Base-by-base conservation (phyloP, 352 stramenopile genomes). In the Globisporangium paddicum region DNA sequence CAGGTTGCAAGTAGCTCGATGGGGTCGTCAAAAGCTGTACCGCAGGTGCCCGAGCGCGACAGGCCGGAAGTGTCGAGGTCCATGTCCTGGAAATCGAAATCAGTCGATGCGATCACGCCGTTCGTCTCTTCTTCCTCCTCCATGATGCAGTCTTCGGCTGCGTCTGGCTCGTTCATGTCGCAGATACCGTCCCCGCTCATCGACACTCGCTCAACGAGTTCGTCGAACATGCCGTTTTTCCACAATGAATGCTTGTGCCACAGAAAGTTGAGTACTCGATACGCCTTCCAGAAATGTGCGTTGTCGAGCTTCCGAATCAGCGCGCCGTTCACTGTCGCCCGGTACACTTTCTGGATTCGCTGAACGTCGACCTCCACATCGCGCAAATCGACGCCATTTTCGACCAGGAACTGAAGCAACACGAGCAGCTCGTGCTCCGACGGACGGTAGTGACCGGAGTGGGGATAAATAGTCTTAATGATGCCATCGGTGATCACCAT, bases 401-500 rank as follows among this genome's bases (percentile, higher is more conserved):
- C 75, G 44, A 98, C 77, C 38, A 98, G 73, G 56, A 98, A 98
- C 52, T 90, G 92, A 14, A 98, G 77, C 63, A 98, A 79, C 63
- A 96, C 82, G 45, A 98, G 82, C 58, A 98, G 79, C 67, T 99
- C 91, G 55, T 95, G 88, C 70, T 99, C 96, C 21, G 87, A 93
- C 35, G 96, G 96, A 37, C 96, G 86, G 65, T 99, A 99, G 69
- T 99, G 96, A 62, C 96, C 96, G 21, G 92, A 98, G 77, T 98
- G 96, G n/a, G 96, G 96, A 81, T 98, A 98, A 63, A 98, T 89
- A 74, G 82, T 86, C 55, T 88, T 87, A 68, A 99, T 89, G 53
- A 88, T 76, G 23, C 96, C 96, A 50, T 97, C 55, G 19, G 78
- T 75, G 63, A 98, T 87, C 48, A 98, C 96, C 70, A 99, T 96